These are phyloP conservation scores for Apocynum venetum DNA, from an alignment of 257 asterid species.

Conservation along the genomic window DNA sequence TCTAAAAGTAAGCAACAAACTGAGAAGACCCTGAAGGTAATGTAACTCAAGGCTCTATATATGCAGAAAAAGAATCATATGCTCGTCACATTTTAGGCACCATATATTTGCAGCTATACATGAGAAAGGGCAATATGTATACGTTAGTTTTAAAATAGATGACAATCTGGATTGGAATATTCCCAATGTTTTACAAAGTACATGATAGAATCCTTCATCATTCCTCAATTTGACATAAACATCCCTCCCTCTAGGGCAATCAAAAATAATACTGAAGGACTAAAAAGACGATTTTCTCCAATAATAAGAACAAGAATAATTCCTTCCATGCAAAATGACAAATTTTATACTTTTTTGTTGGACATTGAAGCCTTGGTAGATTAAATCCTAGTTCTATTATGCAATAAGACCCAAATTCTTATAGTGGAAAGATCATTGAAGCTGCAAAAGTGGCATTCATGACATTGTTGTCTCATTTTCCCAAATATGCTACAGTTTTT, in stretches of 20 bases:
- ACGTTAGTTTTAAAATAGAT: not conserved
- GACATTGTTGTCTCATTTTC: not conserved
- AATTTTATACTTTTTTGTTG: not conserved
- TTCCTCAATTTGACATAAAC: not conserved
- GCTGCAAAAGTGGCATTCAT: not conserved
- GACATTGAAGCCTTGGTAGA: not conserved
- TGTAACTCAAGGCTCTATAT: not conserved
- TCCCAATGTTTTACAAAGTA: not conserved
- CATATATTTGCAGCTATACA: not conserved
- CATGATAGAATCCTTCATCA: not conserved
- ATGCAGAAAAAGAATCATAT: not conserved
- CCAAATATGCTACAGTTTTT: not conserved
- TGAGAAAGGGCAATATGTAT: not conserved
- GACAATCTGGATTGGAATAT: not conserved
- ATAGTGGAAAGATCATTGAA: not conserved
- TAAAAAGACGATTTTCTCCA: too few relatives aligned
- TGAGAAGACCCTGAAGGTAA: not conserved
- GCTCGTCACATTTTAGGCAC: not conserved
- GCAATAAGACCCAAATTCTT: not conserved
- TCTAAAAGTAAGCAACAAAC: not conserved
- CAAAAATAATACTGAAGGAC: too few relatives aligned
- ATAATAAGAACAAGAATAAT: not conserved
- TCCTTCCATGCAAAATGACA: not conserved
- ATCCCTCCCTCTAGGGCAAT: not conserved
- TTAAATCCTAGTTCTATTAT: not conserved